Evolutionary conservation across 768 basidiomycete genomes (phyloP).

Genomic region (Baorangia bicolor): DNA sequence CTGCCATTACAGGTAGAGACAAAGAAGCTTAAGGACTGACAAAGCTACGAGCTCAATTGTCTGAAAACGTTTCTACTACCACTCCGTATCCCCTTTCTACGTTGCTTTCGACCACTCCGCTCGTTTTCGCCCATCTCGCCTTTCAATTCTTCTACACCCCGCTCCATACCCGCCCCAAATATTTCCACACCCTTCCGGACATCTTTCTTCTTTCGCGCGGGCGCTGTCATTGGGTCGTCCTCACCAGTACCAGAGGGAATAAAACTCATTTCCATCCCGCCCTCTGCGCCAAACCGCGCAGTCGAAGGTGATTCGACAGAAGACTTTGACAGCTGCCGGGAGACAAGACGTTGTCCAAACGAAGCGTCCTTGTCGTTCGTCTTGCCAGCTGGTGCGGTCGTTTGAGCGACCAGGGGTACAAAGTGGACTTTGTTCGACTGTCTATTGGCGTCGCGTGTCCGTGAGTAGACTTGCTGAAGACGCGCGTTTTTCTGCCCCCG

Average conservation of each 20-base stretch:
- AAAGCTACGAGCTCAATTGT: constrained; percentile 19
- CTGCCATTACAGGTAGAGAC: constrained; percentile 11
- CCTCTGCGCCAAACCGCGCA: constrained; percentile 42
- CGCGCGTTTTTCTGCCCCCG: constrained; percentile 49
- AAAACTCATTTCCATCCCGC: constrained; percentile 84
- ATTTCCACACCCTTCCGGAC: constrained; percentile 63
- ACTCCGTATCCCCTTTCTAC: constrained; percentile 78
- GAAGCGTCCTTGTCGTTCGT: constrained; percentile 52
- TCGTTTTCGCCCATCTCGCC: constrained; percentile 61
- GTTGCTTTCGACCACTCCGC: constrained; percentile 72
- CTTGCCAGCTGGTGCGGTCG: constrained; percentile 26
- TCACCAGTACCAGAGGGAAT: constrained; percentile 48
- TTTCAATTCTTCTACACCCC: constrained; percentile 54
- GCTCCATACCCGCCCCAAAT: constrained; percentile 91
- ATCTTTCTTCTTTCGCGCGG: constrained; percentile 34
- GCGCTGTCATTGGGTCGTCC: constrained; percentile 6
- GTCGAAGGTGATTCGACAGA: constrained; percentile 15
- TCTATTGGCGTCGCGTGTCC: constrained; percentile 44
- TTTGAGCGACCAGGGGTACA: constrained; percentile 59
- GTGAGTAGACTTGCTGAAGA: constrained; percentile 44
- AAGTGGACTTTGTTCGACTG: constrained; percentile 53
- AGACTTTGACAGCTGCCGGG: constrained; percentile 17
- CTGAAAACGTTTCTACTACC: constrained; percentile 88
- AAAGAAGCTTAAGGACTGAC: too few relatives aligned
- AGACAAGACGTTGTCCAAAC: constrained; percentile 66